A percentile compares a stretch with the other conserved stretches of the same genome.
phyloP scores from a whole-genome alignment of 805 yeast species.

The Wickerhamiella spandovensis region DNA sequence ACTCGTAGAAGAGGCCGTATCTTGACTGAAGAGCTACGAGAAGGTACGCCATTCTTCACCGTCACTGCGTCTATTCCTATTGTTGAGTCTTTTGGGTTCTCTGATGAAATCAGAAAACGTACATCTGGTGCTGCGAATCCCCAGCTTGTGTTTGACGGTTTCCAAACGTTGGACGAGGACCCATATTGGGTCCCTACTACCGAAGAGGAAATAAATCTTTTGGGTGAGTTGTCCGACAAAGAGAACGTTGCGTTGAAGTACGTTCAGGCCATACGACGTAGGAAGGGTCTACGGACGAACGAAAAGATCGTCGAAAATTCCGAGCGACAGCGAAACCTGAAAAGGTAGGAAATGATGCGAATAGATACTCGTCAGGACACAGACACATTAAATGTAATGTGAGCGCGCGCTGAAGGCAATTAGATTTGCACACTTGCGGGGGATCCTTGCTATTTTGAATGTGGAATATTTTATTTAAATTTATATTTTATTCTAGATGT shows the following conservation, averaged over 20 bases:
- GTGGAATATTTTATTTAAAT: no score
- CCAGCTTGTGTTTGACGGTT: slow-evolving; percentile 82
- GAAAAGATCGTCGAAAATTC: slow-evolving; percentile 86
- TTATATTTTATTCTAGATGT: no score
- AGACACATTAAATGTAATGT: no score
- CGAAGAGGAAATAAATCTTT: slow-evolving; percentile 85
- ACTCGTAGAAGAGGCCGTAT: slow-evolving; percentile 79
- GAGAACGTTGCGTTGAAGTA: slow-evolving; percentile 83
- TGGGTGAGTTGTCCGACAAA: slow-evolving; percentile 84
- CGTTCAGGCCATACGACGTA: slow-evolving; percentile 65
- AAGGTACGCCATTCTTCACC: slow-evolving; percentile 93
- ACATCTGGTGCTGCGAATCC: slow-evolving; percentile 98
- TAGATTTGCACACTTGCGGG: no score
- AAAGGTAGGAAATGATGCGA: no score
- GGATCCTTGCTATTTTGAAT: no score
- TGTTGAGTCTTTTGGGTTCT: slow-evolving; percentile 89
- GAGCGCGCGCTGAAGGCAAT: no score
- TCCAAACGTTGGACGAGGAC: slow-evolving; percentile 73
- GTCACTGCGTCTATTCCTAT: slow-evolving; percentile 80
- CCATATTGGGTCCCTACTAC: slow-evolving; percentile 99
- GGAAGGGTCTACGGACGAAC: slow-evolving; percentile 82
- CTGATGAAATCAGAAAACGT: slow-evolving; percentile 83
- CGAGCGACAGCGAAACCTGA: slow-evolving; percentile 51
- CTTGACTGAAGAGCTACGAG: slow-evolving; percentile 87
- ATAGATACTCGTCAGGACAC: no score